These are phyloP conservation scores for Tricholoma matsutake DNA, from an alignment of 768 basidiomycete genomes.

Conservation along the genomic window DNA sequence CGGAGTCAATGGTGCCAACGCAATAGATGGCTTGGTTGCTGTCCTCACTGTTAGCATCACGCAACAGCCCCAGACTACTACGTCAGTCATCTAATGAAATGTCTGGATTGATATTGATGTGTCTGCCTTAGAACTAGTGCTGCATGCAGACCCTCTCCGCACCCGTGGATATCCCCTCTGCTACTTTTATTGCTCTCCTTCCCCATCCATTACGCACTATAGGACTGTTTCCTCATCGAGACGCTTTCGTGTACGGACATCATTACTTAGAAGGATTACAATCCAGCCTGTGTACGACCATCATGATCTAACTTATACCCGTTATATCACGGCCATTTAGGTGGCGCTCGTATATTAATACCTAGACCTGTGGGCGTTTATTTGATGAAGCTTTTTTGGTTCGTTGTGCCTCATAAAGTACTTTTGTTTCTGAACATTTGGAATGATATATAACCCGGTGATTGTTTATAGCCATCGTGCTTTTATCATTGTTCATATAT, in stretches of 20 bases:
- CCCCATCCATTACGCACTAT: neutral
- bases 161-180: conserved; percentile 4
- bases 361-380: neutral
- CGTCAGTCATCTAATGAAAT: conserved; percentile 25
- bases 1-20: conserved; percentile 45
- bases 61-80: conserved; percentile 22
- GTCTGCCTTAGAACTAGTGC: neutral
- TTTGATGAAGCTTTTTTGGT: no score
- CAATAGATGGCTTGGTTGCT: conserved; percentile 82
- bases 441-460: no score
- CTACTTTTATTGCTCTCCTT: conserved; percentile 4
- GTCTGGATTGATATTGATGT: neutral
- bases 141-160: neutral
- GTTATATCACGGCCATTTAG: neutral
- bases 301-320: neutral
- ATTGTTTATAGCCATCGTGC: no score
- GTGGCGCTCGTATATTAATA: neutral
- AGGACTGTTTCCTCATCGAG: neutral
- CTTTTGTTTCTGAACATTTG: no score
- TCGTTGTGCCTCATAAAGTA: no score
- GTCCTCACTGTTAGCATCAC: conserved; percentile 72
- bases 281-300: neutral
- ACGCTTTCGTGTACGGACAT: neutral
- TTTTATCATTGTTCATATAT: no score
- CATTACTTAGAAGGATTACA: neutral